Percentiles rank a stretch among this genome's conserved stretches.
Conservation (phyloP, 2,329 filamentous ascomycete species). For the Cordyceps cicadae region DNA sequence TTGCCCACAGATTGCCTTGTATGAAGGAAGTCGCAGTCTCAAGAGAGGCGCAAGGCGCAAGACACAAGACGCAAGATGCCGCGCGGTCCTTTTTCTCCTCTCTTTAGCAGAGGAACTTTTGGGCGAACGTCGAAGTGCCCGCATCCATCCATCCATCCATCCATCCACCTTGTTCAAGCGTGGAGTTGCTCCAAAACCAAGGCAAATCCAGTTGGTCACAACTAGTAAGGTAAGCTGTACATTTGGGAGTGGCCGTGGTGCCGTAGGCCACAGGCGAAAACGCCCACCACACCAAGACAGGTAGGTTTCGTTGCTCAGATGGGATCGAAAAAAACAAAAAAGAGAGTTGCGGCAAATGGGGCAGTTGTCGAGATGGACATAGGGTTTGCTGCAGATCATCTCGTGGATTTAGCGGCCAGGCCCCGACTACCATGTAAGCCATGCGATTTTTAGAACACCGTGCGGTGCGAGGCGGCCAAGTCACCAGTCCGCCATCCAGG, state of each 20-base stretch:
- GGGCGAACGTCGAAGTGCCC: neutral
- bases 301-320: neutral
- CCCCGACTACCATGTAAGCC: neutral
- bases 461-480: neutral
- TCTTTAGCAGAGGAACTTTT: neutral
- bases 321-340: neutral
- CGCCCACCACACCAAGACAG: neutral
- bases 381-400: constrained; percentile 2
- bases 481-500: too few relatives aligned
- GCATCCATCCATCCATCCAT: neutral
- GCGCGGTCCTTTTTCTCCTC: neutral
- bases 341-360: neutral
- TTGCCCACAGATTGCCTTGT: neutral
- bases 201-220: too few relatives aligned
- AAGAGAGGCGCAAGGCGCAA: neutral
- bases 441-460: neutral
- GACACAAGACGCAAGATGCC: neutral
- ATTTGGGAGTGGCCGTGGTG: too few relatives aligned
- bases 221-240: too few relatives aligned
- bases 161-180: neutral
- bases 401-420: neutral
- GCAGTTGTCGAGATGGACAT: neutral
- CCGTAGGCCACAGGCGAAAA: too few relatives aligned
- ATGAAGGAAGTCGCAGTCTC: neutral
- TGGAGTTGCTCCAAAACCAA: neutral